Evolutionary conservation across 306 rosid genomes (phyloP).

Genomic region (Echinosophora koreensis): DNA sequence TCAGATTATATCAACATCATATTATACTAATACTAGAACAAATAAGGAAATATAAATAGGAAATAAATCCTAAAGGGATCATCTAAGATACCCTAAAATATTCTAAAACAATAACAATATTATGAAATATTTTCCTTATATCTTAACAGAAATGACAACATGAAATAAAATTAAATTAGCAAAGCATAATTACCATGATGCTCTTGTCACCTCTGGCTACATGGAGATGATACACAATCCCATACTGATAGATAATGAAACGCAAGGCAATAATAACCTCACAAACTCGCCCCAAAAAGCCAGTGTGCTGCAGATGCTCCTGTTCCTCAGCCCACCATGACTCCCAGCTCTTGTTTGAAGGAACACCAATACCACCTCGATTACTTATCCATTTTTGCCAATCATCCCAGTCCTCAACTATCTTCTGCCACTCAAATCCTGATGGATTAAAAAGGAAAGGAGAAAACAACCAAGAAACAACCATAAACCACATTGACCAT

Average conservation of each 20-base stretch:
- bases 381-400: slow-evolving; percentile 92
- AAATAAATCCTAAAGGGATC: too few species aligned
- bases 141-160: neutral
- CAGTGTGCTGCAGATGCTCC: slow-evolving; percentile 87
- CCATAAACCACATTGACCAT: slow-evolving; percentile 93
- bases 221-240: slow-evolving; percentile 87
- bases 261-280: slow-evolving; percentile 78
- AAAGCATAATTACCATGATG: slow-evolving; percentile 68
- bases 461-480: slow-evolving; percentile 79
- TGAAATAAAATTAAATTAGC: slow-evolving; percentile 33
- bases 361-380: slow-evolving; percentile 95
- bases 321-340: slow-evolving; percentile 99
- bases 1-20: too few species aligned
- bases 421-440: slow-evolving; percentile 99
- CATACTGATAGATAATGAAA: slow-evolving; percentile 90
- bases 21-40: too few species aligned
- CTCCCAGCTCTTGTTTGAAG: slow-evolving; percentile 95
- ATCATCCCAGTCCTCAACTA: slow-evolving; percentile 98
- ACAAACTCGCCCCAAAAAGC: slow-evolving; percentile 71
- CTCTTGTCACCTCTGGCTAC: slow-evolving; percentile 75
- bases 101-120: too few species aligned
- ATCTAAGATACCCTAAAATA: too few species aligned
- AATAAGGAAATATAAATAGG: too few species aligned
- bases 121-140: too few species aligned
- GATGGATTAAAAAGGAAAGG: slow-evolving; percentile 98